These are phyloP conservation scores for Saccharomycopsis javanensis DNA, from an alignment of 805 yeast genomes.

Conservation along the genomic window DNA sequence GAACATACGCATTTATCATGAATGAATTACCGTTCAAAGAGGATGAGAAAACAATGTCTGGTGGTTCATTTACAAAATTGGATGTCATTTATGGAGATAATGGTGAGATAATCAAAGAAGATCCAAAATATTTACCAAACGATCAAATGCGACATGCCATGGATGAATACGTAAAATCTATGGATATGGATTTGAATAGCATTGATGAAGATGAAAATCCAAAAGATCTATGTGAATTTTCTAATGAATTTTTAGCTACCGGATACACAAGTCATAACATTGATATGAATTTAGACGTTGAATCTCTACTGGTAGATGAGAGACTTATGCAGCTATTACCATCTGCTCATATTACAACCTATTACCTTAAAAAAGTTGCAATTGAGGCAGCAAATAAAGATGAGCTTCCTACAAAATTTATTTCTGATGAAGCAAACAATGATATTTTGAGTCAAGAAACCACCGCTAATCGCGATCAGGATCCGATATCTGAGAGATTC, in stretches of 20 bases:
- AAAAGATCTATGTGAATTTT: conserved; percentile 8
- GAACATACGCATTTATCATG: conserved; percentile 36
- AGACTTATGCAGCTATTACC: conserved; percentile 2
- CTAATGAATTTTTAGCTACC: not conserved
- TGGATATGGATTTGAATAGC: conserved; percentile 31
- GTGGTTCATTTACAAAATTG: conserved; percentile 30
- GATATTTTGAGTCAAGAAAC: not conserved
- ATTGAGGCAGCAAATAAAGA: conserved; percentile 2
- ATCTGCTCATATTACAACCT: not conserved
- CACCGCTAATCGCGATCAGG: not conserved
- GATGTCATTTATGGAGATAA: conserved; percentile 28
- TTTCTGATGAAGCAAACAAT: not conserved
- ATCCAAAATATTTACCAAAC: conserved; percentile 28
- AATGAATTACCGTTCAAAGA: conserved; percentile 62
- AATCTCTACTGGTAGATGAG: not conserved
- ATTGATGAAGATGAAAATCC: conserved; percentile 18
- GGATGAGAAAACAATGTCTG: conserved; percentile 54
- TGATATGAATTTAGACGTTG: not conserved
- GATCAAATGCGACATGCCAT: conserved; percentile 32
- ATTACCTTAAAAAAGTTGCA: conserved; percentile 2
- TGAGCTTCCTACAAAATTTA: not conserved
- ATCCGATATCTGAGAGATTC: not conserved
- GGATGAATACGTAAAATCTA: conserved; percentile 34
- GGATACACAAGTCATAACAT: not conserved
- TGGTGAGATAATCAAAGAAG: conserved; percentile 22